Evolutionary conservation across 2,329 filamentous ascomycete genomes (phyloP).

Genomic region (Neofusicoccum parvum): DNA sequence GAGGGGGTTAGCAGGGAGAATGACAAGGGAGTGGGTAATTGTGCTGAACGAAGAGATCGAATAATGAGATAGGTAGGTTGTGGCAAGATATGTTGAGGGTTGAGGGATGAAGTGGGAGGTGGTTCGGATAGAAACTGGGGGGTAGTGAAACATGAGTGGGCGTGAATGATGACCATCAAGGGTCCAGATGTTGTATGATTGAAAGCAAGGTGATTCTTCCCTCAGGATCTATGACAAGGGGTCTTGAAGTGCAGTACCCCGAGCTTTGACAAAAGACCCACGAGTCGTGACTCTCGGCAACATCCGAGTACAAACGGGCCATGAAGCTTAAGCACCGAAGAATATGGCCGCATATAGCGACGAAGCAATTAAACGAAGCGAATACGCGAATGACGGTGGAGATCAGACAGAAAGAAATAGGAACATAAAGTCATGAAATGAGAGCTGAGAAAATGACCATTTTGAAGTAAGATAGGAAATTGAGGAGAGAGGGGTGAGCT

Average conservation of each 20-base stretch:
- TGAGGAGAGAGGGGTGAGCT: constrained; percentile 25
- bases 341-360: background rate
- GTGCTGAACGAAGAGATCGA: too few relatives aligned
- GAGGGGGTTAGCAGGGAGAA: background rate
- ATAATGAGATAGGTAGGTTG: too few relatives aligned
- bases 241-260: background rate
- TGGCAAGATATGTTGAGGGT: too few relatives aligned
- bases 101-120: too few relatives aligned
- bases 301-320: background rate
- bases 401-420: too few relatives aligned
- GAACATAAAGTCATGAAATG: background rate
- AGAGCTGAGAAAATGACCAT: background rate
- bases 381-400: background rate
- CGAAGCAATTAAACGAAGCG: background rate
- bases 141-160: background rate
- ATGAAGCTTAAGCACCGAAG: background rate
- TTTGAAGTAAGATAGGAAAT: background rate
- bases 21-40: too few relatives aligned
- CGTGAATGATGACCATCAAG: background rate
- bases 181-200: background rate
- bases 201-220: background rate
- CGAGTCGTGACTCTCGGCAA: background rate
- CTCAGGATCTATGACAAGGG: background rate
- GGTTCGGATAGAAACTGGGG: background rate
- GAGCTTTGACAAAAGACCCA: background rate